A percentile compares a stretch with the other conserved stretches of the same genome.
These are phyloP conservation scores for Nemania serpens DNA, from an alignment of 2,329 filamentous ascomycete species.

Conservation along the genomic window DNA sequence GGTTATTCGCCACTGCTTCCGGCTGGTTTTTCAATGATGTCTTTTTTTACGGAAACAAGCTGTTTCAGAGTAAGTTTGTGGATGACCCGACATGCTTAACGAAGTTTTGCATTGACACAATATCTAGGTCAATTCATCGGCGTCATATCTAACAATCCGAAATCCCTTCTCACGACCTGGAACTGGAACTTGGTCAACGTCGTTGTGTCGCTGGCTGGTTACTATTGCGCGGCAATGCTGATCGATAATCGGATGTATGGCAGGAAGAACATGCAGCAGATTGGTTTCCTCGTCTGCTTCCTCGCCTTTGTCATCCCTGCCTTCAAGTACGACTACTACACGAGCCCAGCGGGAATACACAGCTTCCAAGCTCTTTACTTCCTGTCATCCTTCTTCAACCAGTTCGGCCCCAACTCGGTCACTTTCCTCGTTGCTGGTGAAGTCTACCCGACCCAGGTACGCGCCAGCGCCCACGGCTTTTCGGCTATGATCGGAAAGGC, in stretches of 20 bases:
- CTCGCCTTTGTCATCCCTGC: conserved; percentile 90
- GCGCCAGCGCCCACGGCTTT: conserved; percentile 92
- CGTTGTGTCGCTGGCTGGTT: conserved; percentile 81
- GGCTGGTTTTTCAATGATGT: conserved; percentile 97
- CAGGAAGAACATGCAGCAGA: conserved; percentile 92
- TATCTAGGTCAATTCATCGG: conserved; percentile 72
- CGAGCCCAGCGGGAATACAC: conserved; percentile 69
- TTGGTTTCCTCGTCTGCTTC: conserved; percentile 93
- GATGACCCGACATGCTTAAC: too few relatives aligned
- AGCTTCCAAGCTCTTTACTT: conserved; percentile 99
- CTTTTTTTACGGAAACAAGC: conserved; percentile 99
- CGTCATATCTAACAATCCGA: conserved; percentile 71
- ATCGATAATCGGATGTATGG: conserved; percentile 98
- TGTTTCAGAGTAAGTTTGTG: conserved; percentile 70
- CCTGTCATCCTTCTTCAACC: conserved; percentile 97
- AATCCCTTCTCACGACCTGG: conserved; percentile 84
- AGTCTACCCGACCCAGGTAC: conserved; percentile 93
- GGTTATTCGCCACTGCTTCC: conserved; percentile 82
- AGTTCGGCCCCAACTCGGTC: conserved; percentile 95
- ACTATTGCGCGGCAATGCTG: conserved; percentile 85
- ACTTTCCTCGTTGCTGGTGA: conserved; percentile 96
- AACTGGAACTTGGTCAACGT: conserved; percentile 93
- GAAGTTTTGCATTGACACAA: conserved; percentile 8
- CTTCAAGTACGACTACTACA: conserved; percentile 88
- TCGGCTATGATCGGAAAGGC: conserved; percentile 90